Evolutionary conservation across 1,139 yeast genomes (phyloP), one percentile per base, ranked within the genome.

Genomic region (Geotrichum klebahnii): DNA sequence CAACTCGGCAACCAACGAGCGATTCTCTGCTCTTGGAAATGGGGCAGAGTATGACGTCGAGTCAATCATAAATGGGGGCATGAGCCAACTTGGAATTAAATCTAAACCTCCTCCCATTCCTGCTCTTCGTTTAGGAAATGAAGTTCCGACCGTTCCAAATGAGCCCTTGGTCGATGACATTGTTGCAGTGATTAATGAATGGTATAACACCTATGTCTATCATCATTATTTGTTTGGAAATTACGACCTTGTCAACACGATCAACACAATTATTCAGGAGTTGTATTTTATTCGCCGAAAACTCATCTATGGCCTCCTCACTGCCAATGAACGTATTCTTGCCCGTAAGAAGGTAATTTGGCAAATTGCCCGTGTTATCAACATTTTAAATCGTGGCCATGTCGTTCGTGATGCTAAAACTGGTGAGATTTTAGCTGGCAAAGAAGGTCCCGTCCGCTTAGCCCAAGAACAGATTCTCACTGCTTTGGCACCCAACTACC

Each of bases 401-500:
- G 78, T 86, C 16, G 96, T 92, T 23, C 83, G 84, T 61, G 85
- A 84, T 62, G 79, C 90, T 1, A 58, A 66, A 19, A 70, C 83
- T 16, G 96, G 95, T 46, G 81, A 80, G 52, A 70, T 87, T 49
- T 76, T 81, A 58, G 68, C 79, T 28, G 57, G 62, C 57, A 22
- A 66, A 59, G 56, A 54, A 59, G 59, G 72, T 35, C 82, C 92
- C 3, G 76, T 85, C n/a, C 65, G 68, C 42, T 70, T 88, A 53
- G 87, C 94, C 9, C 75, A 77, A 48, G 81, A 78, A 62, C 94
- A 87, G 66, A 73, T 82, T 47, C 73, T 82, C 50, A 77, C 84
- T 66, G 88, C 95, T 0, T 71, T 88, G 55, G 80, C 85, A 16
- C 83, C 90, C 19, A 81, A 81, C 59, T 85, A 79, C 65, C 92